These are phyloP conservation scores for Musa itinerans DNA, from an alignment of 176 grass and related monocot species.

Conservation along the genomic window DNA sequence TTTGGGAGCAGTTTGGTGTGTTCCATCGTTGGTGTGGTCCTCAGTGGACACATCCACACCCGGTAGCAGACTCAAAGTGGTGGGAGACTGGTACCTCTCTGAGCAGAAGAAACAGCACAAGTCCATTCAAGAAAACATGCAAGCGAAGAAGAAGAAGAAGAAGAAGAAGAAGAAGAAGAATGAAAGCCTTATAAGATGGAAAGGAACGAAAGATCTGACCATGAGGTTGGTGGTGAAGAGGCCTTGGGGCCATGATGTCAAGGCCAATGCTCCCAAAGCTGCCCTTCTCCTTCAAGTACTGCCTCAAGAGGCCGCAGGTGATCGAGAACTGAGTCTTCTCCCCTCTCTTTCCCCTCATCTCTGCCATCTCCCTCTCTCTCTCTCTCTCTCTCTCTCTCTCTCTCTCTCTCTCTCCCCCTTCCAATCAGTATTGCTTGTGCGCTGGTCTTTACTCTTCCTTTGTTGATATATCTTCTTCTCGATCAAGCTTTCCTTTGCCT, in stretches of 20 bases:
- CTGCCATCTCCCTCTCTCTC: not conserved
- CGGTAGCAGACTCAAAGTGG: conserved; percentile 8
- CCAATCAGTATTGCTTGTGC: too few relatives aligned
- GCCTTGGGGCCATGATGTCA: not conserved
- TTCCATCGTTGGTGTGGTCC: not conserved
- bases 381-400: not conserved
- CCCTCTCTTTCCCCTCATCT: conserved; percentile 2
- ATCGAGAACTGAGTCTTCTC: conserved; percentile 11
- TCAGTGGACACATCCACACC: not conserved
- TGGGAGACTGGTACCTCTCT: not conserved
- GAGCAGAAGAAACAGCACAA: not conserved
- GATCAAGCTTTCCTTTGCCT: not conserved
- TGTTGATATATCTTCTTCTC: not conserved
- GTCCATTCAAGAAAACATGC: not conserved
- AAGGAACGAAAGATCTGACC: not conserved
- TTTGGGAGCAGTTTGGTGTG: not conserved
- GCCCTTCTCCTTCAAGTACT: conserved; percentile 17
- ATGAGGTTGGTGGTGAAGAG: conserved; percentile 5
- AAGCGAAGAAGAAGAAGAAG: not conserved
- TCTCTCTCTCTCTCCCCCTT: too few relatives aligned
- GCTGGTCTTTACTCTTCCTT: not conserved
- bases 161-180: not conserved
- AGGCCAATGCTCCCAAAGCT: conserved; percentile 1
- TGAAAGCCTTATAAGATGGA: not conserved
- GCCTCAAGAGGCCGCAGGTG: conserved; percentile 6